Evolutionary conservation across 345 rosid species (phyloP), one percentile per base, ranked within the genome.

Genomic region (Arabis hirsuta): DNA sequence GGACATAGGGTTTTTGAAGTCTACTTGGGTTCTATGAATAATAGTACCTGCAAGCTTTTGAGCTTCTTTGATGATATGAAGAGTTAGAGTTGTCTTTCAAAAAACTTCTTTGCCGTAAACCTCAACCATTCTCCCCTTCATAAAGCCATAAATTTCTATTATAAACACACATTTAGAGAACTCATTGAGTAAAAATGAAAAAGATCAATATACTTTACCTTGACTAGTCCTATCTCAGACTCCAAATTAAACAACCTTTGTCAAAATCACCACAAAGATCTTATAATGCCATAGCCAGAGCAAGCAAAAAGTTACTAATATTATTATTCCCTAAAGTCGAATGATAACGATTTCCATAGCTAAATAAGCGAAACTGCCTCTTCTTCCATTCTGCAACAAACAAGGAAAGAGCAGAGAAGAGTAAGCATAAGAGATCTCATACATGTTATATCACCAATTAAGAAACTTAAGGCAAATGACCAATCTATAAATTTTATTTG

Each of bases 71-170:
- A 94, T 88, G 66, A 94, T 80, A 72, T 91, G 95, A 79, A 94
- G 96, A 39, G 98, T 97, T 47, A 94, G 81, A 11, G 93, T 91
- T 73, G 98, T 91, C 84, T 94, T 94, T 44, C 98, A 96, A 58
- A 97, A 91, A 77, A 96, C 92, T 86, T 94, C 98, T 83, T 50
- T 81, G 51, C 98, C 98, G 59, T 84, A 94, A 69, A 94, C 87
- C 80, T 94, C 96, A 72, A 91, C 88, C 62, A 94, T 88, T 82
- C 98, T 86, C 76, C 98, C 97, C 98, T 94, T 73, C 51, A 80
- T 50, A 5, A 12, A 36, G 43, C 62, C 26, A 63, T 14, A 47
- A n/a, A n/a, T 8, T 45, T 73, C 34, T 45, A 41, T 58, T 46
- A 48, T 46, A 74, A 74, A 55, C 51, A 65, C 64, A 68, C 58